Evolutionary conservation across 129 eudicot genomes (phyloP).

Genomic region (Glebionis coronaria): DNA sequence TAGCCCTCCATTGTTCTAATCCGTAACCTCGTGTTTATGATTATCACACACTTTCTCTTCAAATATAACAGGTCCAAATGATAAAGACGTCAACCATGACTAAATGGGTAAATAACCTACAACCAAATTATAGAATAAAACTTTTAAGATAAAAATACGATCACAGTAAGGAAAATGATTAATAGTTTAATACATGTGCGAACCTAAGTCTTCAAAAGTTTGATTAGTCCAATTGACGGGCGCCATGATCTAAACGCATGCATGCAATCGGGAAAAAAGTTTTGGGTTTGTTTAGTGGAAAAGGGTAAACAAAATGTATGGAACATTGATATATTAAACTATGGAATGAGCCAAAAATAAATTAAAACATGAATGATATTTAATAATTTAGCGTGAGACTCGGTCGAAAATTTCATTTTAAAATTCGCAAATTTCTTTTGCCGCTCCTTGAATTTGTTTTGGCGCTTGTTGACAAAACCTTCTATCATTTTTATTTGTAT

Average conservation of each 20-base stretch:
- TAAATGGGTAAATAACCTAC: slow-evolving; percentile 74
- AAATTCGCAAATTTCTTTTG: no score
- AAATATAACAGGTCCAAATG: slow-evolving; percentile 81
- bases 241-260: slow-evolving; percentile 65
- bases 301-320: no score
- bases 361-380: no score
- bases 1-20: slow-evolving; percentile 70
- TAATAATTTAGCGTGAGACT: no score
- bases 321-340: no score
- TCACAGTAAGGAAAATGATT: not conserved
- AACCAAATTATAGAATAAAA: slow-evolving; percentile 1
- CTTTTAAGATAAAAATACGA: not conserved
- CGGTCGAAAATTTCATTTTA: no score
- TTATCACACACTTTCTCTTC: slow-evolving; percentile 64
- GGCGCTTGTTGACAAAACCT: no score
- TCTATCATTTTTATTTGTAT: no score
- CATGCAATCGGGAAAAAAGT: slow-evolving; percentile 71
- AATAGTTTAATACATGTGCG: slow-evolving; percentile 49
- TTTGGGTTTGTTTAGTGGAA: slow-evolving; percentile 73
- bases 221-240: slow-evolving; percentile 70
- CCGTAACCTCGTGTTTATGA: slow-evolving; percentile 67
- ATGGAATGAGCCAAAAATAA: no score
- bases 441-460: no score
- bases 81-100: slow-evolving; percentile 69
- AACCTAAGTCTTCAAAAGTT: slow-evolving; percentile 57